These are phyloP conservation scores for Cynara cardunculus DNA, from an alignment of 129 eudicot genomes.

Conservation along the genomic window DNA sequence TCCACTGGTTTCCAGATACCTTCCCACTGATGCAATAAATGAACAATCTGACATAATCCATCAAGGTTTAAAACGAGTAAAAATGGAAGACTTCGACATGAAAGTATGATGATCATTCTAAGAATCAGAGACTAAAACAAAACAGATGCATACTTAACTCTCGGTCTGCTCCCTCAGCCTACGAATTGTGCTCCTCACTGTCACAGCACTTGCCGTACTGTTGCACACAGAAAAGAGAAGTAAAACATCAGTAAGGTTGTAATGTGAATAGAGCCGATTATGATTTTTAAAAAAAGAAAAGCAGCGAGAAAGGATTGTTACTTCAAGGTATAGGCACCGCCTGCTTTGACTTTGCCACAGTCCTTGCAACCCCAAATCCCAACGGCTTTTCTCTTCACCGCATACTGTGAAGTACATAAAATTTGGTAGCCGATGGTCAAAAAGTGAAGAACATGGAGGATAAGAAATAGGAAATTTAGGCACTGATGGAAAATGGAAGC, in stretches of 20 bases:
- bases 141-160: conserved; percentile 31
- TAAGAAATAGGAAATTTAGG: background rate
- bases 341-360: conserved; percentile 51
- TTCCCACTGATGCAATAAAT: background rate
- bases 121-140: background rate
- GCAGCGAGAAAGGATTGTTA: background rate
- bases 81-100: background rate
- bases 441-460: background rate
- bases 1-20: background rate
- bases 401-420: conserved; percentile 19
- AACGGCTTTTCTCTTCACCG: conserved; percentile 48
- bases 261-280: background rate
- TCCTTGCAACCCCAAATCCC: conserved; percentile 59
- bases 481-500: no score
- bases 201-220: conserved; percentile 96
- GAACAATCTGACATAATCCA: conserved; percentile 3
- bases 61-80: background rate
- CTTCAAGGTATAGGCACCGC: conserved; percentile 64
- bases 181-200: conserved; percentile 87
- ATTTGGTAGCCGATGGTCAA: background rate
- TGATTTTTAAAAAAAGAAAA: background rate
- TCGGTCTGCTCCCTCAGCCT: conserved; percentile 96
- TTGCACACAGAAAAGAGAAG: background rate
- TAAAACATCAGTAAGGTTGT: background rate
- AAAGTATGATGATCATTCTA: conserved; percentile 2